A percentile compares a stretch with the other conserved stretches of the same genome.
phyloP scores from a whole-genome alignment of 805 yeast species.

The Candida nonsorbophila region DNA sequence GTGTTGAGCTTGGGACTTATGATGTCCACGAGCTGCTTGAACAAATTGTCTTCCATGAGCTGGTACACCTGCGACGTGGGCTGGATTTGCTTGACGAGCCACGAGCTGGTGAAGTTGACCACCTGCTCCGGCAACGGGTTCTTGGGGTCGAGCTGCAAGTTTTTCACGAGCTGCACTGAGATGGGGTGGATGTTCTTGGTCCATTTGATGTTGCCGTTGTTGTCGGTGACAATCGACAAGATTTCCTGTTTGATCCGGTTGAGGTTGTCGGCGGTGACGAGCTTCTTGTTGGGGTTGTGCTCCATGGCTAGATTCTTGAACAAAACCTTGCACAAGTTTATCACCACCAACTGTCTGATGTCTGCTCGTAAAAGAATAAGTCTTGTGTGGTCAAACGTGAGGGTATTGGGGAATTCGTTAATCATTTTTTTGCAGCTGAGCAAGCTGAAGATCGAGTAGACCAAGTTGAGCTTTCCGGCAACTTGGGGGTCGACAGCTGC shows the following conservation, averaged over 20 bases:
- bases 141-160: constrained; percentile 11
- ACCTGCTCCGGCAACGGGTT: constrained; percentile 10
- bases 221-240: constrained; percentile 75
- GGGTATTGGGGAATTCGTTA: constrained; percentile 74
- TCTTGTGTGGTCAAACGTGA: constrained; percentile 81
- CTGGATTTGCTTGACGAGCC: constrained; percentile 84
- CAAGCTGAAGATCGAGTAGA: constrained; percentile 54
- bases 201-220: constrained; percentile 86
- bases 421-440: constrained; percentile 78
- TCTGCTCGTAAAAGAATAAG: constrained; percentile 76
- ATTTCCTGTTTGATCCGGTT: constrained; percentile 61
- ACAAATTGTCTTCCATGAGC: constrained; percentile 63
- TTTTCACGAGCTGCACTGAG: constrained; percentile 59
- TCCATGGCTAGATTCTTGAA: constrained; percentile 59
- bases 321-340: constrained; percentile 65
- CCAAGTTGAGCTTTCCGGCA: constrained; percentile 9
- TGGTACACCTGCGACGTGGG: constrained; percentile 75
- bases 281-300: constrained; percentile 18
- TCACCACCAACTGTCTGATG: constrained; percentile 77
- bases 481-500: not conserved
- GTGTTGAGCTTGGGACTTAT: too few species aligned
- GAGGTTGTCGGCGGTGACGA: constrained; percentile 31
- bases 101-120: constrained; percentile 35
- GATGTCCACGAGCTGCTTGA: constrained; percentile 38
- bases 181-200: constrained; percentile 73